A percentile compares a stretch with the other conserved stretches of the same genome.
phyloP scores from a whole-genome alignment of 306 rosid species.

The Cucurbita argyrosperma region DNA sequence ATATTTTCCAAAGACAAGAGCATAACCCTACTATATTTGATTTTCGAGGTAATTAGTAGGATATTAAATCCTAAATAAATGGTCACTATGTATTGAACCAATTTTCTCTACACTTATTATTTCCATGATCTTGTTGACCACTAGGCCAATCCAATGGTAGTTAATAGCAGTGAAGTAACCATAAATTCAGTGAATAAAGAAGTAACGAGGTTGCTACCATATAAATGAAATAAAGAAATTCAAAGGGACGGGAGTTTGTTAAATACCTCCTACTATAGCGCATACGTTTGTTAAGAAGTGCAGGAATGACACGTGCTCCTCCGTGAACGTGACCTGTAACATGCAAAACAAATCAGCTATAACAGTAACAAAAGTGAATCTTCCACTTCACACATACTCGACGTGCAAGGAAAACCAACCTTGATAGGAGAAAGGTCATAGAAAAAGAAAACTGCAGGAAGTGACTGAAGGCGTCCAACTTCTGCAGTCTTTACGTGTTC shows the following conservation, averaged over 20 bases:
- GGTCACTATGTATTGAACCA: not conserved
- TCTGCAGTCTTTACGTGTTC: slow-evolving; percentile 75
- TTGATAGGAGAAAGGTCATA: slow-evolving; percentile 98
- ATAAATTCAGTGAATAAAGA: not conserved
- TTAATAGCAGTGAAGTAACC: not conserved
- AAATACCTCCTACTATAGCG: slow-evolving; percentile 92
- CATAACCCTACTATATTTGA: not conserved
- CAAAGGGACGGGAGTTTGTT: slow-evolving; percentile 5
- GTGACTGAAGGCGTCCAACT: slow-evolving; percentile 60
- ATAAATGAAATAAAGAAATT: no score
- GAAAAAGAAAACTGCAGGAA: slow-evolving; percentile 93
- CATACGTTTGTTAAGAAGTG: slow-evolving; percentile 95
- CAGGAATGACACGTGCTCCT: slow-evolving; percentile 72
- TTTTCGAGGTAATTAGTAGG: not conserved
- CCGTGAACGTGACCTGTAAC: slow-evolving; percentile 71
- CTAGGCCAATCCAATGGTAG: not conserved
- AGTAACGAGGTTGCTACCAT: no score
- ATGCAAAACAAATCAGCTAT: slow-evolving; percentile 7
- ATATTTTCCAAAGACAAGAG: no score
- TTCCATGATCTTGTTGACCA: no score
- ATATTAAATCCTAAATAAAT: no score
- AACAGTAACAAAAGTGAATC: not conserved
- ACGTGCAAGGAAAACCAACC: slow-evolving; percentile 26
- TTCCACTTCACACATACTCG: not conserved
- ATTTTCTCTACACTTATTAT: no score